Conservation (phyloP, 371 early-diverging fungal genomes). For the Apophysomyces variabilis region DNA sequence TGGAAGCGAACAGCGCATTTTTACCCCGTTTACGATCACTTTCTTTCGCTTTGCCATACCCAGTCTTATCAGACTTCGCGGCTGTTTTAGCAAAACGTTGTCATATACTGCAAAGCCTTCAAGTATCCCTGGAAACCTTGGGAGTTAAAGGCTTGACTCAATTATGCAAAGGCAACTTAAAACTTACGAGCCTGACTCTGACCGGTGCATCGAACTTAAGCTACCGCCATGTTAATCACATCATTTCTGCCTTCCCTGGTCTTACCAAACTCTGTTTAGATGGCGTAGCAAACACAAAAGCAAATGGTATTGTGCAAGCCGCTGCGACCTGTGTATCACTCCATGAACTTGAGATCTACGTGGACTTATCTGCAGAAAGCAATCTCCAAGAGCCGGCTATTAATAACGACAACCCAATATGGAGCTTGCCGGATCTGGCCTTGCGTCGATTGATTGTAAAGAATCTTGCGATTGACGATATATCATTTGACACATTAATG, state of each 20-base stretch:
- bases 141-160: slow-evolving; percentile 9
- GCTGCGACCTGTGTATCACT: slow-evolving; percentile 5
- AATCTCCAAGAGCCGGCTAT: background rate
- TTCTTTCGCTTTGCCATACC: background rate
- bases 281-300: slow-evolving; percentile 20
- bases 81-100: slow-evolving; percentile 12
- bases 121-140: slow-evolving; percentile 26
- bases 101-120: slow-evolving; percentile 14
- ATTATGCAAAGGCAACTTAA: slow-evolving; percentile 22
- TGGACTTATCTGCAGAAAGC: background rate
- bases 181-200: slow-evolving; percentile 23
- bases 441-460: slow-evolving; percentile 16
- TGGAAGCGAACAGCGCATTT: slow-evolving; percentile 23
- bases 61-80: slow-evolving; percentile 17
- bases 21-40: slow-evolving; percentile 8
- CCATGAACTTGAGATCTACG: slow-evolving; percentile 34
- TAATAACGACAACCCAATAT: background rate
- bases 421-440: background rate
- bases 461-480: slow-evolving; percentile 14
- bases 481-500: slow-evolving; percentile 3
- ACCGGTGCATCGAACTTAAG: slow-evolving; percentile 24
- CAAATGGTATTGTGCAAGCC: slow-evolving; percentile 16
- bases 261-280: slow-evolving; percentile 27
- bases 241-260: slow-evolving; percentile 24
- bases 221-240: slow-evolving; percentile 17